These are phyloP conservation scores for Termitomyces sp. DNA, from an alignment of 768 basidiomycete genomes.

Conservation along the genomic window DNA sequence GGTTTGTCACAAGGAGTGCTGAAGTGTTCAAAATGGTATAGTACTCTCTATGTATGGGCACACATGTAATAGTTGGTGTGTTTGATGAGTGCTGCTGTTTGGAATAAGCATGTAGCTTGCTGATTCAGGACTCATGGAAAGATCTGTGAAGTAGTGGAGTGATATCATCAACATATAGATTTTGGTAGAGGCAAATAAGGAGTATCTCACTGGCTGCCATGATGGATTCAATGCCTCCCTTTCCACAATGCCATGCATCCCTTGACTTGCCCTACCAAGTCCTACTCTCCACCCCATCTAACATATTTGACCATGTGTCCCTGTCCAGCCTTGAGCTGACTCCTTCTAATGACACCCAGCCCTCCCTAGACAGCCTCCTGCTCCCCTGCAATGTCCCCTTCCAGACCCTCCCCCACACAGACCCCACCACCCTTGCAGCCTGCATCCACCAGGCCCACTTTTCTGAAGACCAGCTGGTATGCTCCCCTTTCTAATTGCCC, in stretches of 20 bases:
- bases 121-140: too few species aligned
- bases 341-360: not conserved
- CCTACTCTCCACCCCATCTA: not conserved
- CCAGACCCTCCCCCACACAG: conserved; percentile 33
- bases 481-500: too few species aligned
- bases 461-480: not conserved
- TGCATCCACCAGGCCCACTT: conserved; percentile 7
- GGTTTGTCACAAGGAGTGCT: not conserved
- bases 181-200: too few species aligned
- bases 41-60: too few species aligned
- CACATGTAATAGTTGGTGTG: too few species aligned
- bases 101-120: too few species aligned
- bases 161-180: too few species aligned
- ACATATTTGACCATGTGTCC: too few species aligned
- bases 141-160: too few species aligned
- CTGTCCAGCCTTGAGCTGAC: not conserved
- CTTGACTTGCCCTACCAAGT: not conserved
- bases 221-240: not conserved
- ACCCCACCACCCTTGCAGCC: conserved; percentile 4
- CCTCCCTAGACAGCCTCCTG: conserved; percentile 42
- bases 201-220: too few species aligned
- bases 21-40: too few species aligned
- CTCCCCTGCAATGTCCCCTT: conserved; percentile 48
- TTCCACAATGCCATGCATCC: not conserved
- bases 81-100: too few species aligned